These are phyloP conservation scores for Silybum marianum DNA, from an alignment of 129 eudicot species.

Conservation along the genomic window DNA sequence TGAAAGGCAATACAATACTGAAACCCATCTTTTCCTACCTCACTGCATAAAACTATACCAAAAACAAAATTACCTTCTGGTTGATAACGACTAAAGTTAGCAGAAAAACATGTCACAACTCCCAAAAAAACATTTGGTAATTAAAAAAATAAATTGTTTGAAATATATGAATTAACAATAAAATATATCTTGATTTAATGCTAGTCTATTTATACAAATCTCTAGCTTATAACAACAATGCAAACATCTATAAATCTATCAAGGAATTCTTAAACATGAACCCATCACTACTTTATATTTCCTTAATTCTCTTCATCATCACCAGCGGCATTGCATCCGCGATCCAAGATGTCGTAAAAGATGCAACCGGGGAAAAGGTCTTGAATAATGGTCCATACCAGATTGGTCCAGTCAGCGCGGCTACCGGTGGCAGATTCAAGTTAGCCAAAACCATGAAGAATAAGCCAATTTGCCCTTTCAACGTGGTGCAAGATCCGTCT, in stretches of 20 bases:
- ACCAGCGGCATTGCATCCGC: too few species aligned
- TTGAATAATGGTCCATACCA: too few species aligned
- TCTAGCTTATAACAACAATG: not conserved
- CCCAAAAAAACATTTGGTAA: not conserved
- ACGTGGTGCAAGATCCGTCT: not conserved
- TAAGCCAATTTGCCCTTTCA: not conserved
- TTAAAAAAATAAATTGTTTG: too few species aligned
- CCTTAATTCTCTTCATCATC: not conserved
- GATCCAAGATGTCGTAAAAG: too few species aligned
- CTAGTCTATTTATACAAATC: not conserved
- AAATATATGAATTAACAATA: not conserved
- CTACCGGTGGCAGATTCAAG: too few species aligned
- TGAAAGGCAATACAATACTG: too few species aligned
- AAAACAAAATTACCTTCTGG: too few species aligned
- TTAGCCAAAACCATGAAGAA: too few species aligned
- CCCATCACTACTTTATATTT: not conserved
- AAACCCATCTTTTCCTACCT: too few species aligned
- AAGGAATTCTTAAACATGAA: not conserved
- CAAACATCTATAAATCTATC: not conserved
- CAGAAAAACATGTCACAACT: not conserved
- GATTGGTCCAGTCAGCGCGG: too few species aligned
- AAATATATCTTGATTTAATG: not conserved
- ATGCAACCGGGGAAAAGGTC: too few species aligned
- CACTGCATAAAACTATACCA: too few species aligned
- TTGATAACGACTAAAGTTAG: not conserved